Base-by-base conservation (phyloP, 768 basidiomycete genomes). In the Dendrothele bispora region DNA sequence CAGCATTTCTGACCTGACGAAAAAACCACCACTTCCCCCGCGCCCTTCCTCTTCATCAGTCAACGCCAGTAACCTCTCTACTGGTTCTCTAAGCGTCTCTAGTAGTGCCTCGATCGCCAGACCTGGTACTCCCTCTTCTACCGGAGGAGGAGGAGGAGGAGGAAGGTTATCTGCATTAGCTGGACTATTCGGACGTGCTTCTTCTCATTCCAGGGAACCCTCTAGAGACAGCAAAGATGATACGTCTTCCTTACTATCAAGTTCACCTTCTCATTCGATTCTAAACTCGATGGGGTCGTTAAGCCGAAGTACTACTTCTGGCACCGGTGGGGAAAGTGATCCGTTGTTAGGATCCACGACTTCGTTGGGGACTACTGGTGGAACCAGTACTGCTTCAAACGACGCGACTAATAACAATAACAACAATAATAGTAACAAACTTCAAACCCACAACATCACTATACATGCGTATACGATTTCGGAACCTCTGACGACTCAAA, bases 31-130 rank as follows among this genome's bases (percentile, higher is more conserved):
- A 35, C 51, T 59, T 21, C 41, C 57, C 7, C 73, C 71, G 50
- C 75, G 73, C 8, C 75, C 63, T 72, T 24, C 76, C 68, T 10
- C 72, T 66, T 35, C 72, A 68, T 8, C 43, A 30, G 30, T 49
- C 66, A 60, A 29, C n/a, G 40, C 44, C 38, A 46, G 7, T 49
- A 51, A n/a, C 53, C 53, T 39, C 20, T 38, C 39, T n/a, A 52
- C 8, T 26, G 41, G 20, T 51, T 37, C 18, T 54, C 5, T 24
- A 55, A 26, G 71, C 72, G 53, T 73, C 70, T 10, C 68, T 71
- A 15, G 38, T 39, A 20, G 11, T 39, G 18, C 35, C 10, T 32
- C n/a, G 10, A 7, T 3, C 11, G 53, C 44, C 17, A 67, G 69
- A 15, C 28, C 58, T 6, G 53, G 55, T 3, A 47, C 62, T 29